phyloP scores from a whole-genome alignment of 805 yeast genomes.

The Kluyveromyces starmeri region DNA sequence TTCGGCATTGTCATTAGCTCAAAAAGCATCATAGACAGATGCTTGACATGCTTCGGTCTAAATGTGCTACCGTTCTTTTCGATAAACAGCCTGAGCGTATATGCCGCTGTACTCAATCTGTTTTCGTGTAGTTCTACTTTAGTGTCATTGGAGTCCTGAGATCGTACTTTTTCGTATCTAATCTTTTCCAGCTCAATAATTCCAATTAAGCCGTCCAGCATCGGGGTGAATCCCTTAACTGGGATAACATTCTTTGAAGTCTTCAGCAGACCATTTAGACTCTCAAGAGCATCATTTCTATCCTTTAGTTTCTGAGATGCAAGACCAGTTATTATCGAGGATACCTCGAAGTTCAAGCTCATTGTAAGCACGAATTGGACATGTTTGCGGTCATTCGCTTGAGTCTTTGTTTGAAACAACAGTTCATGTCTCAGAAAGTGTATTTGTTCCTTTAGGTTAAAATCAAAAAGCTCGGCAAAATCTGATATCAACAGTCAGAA shows the following conservation, averaged over 20 bases:
- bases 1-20: slow-evolving; percentile 14
- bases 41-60: slow-evolving; percentile 19
- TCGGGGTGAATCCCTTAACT: slow-evolving; percentile 14
- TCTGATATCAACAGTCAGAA: too few species aligned
- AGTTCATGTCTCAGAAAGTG: too few species aligned
- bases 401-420: too few species aligned
- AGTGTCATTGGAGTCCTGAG: slow-evolving; percentile 19
- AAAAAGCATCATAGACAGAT: slow-evolving; percentile 17
- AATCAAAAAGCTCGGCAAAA: too few species aligned
- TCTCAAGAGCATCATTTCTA: slow-evolving; percentile 41
- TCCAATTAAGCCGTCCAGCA: slow-evolving; percentile 25
- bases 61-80: slow-evolving; percentile 22
- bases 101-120: slow-evolving; percentile 18
- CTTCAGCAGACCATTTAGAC: slow-evolving; percentile 27
- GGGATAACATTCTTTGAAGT: slow-evolving; percentile 17
- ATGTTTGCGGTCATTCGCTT: too few species aligned
- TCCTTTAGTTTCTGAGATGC: slow-evolving; percentile 46
- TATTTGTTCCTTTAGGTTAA: too few species aligned
- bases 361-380: too few species aligned
- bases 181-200: slow-evolving; percentile 32
- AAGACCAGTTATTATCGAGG: slow-evolving; percentile 16
- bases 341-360: slow-evolving; percentile 3
- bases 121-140: slow-evolving; percentile 25
- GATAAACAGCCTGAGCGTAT: slow-evolving; percentile 22
- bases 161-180: slow-evolving; percentile 11